phyloP scores from a whole-genome alignment of 2,329 filamentous ascomycete species.

The Teratosphaeria zuluensis region DNA sequence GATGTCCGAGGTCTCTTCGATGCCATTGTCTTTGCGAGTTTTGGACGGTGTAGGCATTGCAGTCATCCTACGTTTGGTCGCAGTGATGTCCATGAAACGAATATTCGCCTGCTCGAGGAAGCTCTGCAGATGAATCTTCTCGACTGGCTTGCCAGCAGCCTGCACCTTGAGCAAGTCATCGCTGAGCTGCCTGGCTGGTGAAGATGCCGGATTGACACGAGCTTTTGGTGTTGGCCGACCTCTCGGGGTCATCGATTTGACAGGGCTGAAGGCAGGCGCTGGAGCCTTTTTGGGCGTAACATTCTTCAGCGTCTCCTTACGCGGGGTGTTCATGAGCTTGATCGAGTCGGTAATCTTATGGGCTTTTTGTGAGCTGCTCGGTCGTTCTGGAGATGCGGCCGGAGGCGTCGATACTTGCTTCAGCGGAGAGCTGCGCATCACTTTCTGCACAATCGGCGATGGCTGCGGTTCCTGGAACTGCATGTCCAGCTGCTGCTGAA shows the following conservation, averaged over 20 bases:
- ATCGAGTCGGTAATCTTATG: conserved; percentile 32
- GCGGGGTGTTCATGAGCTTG: conserved; percentile 38
- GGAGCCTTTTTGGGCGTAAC: conserved; percentile 31
- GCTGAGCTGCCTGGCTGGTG: conserved; percentile 17
- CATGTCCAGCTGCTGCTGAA: conserved; percentile 8
- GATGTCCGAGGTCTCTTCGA: conserved; percentile 25
- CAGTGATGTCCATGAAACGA: conserved; percentile 97
- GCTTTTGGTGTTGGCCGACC: conserved; percentile 21
- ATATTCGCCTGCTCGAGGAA: conserved; percentile 95
- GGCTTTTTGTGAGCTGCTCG: conserved; percentile 8
- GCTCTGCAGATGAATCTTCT: conserved; percentile 61
- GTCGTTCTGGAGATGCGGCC: conserved; percentile 6
- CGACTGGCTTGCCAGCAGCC: conserved; percentile 8
- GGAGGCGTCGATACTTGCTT: conserved; percentile 3
- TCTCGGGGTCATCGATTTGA: conserved; percentile 30
- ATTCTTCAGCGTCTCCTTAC: conserved; percentile 33
- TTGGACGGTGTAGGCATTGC: conserved; percentile 45
- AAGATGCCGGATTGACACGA: conserved; percentile 10
- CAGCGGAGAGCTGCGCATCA: conserved; percentile 10
- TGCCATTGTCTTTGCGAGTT: conserved; percentile 4
- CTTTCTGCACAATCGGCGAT: conserved; percentile 21
- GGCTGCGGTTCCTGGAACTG: conserved; percentile 13
- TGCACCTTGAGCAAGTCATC: conserved; percentile 17
- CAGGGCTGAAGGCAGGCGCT: conserved; percentile 32
- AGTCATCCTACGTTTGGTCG: conserved; percentile 84